Evolutionary conservation across 352 stramenopile species (phyloP).

Genomic region (Pythium phragmiticola): DNA sequence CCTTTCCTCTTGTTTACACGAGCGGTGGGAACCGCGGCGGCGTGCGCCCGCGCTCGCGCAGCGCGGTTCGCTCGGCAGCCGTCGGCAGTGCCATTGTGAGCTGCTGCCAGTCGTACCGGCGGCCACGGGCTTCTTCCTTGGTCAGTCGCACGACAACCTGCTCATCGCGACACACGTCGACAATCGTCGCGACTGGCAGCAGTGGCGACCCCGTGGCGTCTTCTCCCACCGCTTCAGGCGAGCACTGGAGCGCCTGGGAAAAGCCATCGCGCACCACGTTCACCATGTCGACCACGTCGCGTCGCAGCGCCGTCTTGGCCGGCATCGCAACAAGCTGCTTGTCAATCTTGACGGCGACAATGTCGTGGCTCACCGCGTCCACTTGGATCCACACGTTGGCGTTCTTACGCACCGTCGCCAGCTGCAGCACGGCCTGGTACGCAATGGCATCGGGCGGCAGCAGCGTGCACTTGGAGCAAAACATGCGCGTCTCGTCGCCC

Average conservation of each 20-base stretch:
- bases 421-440: slow-evolving; percentile 60
- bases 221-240: slow-evolving; percentile 14
- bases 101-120: slow-evolving; percentile 48
- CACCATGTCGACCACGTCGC: slow-evolving; percentile 39
- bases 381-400: slow-evolving; percentile 73
- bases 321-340: slow-evolving; percentile 50
- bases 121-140: slow-evolving; percentile 31
- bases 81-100: slow-evolving; percentile 38
- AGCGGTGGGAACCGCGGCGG: slow-evolving; percentile 20
- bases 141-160: slow-evolving; percentile 42
- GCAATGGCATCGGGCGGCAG: slow-evolving; percentile 50
- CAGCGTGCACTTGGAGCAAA: slow-evolving; percentile 77
- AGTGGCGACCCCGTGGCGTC: slow-evolving; percentile 3
- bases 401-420: slow-evolving; percentile 16
- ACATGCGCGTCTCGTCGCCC: slow-evolving; percentile 76
- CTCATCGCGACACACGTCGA: slow-evolving; percentile 35
- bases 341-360: slow-evolving; percentile 65
- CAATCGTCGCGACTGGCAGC: slow-evolving; percentile 34
- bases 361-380: slow-evolving; percentile 43
- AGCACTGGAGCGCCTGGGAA: slow-evolving; percentile 46
- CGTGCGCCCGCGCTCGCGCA: slow-evolving; percentile 11
- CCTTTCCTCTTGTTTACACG: neutral
- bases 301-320: slow-evolving; percentile 40
- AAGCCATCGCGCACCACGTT: slow-evolving; percentile 56
- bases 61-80: neutral